These are phyloP conservation scores for Penicillium crystallinum DNA, from an alignment of 495 filamentous ascomycete genomes.

Conservation along the genomic window DNA sequence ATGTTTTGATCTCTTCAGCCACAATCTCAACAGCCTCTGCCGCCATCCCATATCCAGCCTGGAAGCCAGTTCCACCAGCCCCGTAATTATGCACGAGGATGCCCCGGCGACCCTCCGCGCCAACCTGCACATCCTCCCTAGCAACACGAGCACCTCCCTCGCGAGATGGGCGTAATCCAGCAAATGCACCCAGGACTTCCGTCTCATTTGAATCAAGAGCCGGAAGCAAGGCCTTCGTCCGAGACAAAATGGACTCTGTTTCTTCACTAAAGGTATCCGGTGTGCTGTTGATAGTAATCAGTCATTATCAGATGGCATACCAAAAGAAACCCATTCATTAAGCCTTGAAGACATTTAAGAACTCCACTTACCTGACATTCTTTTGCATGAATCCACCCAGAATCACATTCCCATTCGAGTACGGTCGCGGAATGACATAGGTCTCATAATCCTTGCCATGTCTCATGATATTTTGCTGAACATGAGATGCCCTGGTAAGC, in stretches of 20 bases:
- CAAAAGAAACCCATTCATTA: not conserved
- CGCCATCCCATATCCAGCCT: conserved; percentile 26
- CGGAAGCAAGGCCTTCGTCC: conserved; percentile 19
- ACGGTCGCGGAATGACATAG: conserved; percentile 30
- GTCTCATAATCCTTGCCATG: conserved; percentile 32
- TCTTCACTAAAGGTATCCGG: conserved; percentile 11
- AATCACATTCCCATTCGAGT: conserved; percentile 26
- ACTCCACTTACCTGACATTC: conserved; percentile 8
- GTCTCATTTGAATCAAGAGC: conserved; percentile 11
- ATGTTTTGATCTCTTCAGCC: not conserved
- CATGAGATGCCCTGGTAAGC: conserved; percentile 28
- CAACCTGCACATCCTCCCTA: conserved; percentile 9
- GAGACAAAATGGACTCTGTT: conserved; percentile 24
- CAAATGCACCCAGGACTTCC: conserved; percentile 18
- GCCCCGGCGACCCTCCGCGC: not conserved
- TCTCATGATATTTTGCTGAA: conserved; percentile 27
- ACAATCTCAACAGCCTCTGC: conserved; percentile 4
- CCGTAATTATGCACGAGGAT: conserved; percentile 35
- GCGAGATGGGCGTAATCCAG: conserved; percentile 27
- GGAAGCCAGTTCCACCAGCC: conserved; percentile 20
- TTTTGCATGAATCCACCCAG: conserved; percentile 31
- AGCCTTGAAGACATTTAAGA: not conserved
- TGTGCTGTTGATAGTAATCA: not conserved
- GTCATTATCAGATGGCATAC: not conserved
- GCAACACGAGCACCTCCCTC: conserved; percentile 27